These are phyloP conservation scores for Saccharata proteae DNA, from an alignment of 2,329 filamentous ascomycete species.

Conservation along the genomic window DNA sequence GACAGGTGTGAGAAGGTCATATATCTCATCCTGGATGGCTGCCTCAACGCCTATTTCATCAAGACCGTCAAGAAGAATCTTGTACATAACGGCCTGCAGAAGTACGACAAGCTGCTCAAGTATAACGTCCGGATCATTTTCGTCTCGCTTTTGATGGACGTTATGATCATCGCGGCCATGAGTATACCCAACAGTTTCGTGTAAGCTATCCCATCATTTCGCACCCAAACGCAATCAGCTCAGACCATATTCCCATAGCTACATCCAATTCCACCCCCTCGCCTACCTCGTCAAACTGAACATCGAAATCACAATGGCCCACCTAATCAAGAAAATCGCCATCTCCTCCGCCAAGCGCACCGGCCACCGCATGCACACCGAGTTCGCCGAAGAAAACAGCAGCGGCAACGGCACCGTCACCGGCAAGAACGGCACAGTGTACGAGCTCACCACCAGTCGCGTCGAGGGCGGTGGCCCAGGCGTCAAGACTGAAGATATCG, in stretches of 20 bases:
- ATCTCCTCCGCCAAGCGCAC: constrained; percentile 5
- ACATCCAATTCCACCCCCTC: constrained; percentile 39
- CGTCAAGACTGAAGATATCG: constrained; percentile 4
- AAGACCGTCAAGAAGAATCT: constrained; percentile 35
- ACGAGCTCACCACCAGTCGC: constrained; percentile 2
- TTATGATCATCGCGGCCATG: constrained; percentile 36
- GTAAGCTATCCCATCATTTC: constrained; percentile 15
- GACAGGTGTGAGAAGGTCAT: constrained; percentile 26
- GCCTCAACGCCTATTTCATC: constrained; percentile 28
- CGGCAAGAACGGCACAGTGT: too few relatives aligned
- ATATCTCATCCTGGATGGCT: constrained; percentile 24
- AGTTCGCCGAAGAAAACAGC: constrained; percentile 3
- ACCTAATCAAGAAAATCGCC: constrained; percentile 30
- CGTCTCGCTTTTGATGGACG: constrained; percentile 40
- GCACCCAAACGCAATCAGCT: not conserved
- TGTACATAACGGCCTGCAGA: constrained; percentile 36
- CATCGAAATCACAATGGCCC: constrained; percentile 42
- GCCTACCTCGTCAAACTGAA: constrained; percentile 39
- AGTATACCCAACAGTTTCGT: constrained; percentile 35
- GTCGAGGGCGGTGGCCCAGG: constrained; percentile 1
- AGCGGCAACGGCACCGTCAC: constrained; percentile 1
- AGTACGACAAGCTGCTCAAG: constrained; percentile 37
- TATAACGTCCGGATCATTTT: constrained; percentile 41
- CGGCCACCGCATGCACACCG: constrained; percentile 1
- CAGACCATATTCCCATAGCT: constrained; percentile 16